Base-by-base conservation (phyloP, 768 basidiomycete genomes). In the Tricholomella constricta region DNA sequence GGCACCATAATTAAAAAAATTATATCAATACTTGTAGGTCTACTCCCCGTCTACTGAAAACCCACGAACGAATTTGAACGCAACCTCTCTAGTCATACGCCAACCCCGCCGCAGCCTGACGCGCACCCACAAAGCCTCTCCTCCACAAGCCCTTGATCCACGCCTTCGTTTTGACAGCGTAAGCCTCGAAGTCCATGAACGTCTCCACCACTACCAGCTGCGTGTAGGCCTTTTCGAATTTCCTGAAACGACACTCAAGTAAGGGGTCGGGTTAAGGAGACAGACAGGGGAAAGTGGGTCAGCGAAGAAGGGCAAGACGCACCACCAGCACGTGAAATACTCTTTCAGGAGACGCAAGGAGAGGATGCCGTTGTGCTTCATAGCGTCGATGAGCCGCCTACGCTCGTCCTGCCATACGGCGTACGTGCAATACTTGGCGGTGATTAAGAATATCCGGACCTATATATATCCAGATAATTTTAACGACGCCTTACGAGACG, bases 381-480 rank as follows among this genome's bases (percentile, higher is more conserved):
- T 79, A 44, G 68, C 62, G 44, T 73, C 69, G 22, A 76, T 68
- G 4, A 83, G 59, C 23, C 73, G 74, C 41, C 69, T 69, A 61
- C 71, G 72, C 49, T 94, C 86, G 60, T 88, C 86, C 46, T 79
- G 75, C 90, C 90, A 92, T 3, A 91, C 84, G 7, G 91, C 88
- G 10, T 75, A 77, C 45, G 84, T 78, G 65, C 95, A 97, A 70
- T 91, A 96, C 63, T 90, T 88, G 6, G 94, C 94, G 14, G 89
- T 89, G 52, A 98, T 88, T 27, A 98, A 66, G 69, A 98, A 98
- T 65, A 98, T 85, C 17, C 96, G 88, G 52, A 86, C 78, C 79
- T 91, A 29, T 15, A 22, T 15, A 25, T 31, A 32, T 2, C 22
- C 35, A 31, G 14, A 48, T n/a, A 14, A 23, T 26, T 6, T 45